These are phyloP conservation scores for Laburnicola sp. DNA, from an alignment of 2,329 filamentous ascomycete genomes.

Conservation along the genomic window DNA sequence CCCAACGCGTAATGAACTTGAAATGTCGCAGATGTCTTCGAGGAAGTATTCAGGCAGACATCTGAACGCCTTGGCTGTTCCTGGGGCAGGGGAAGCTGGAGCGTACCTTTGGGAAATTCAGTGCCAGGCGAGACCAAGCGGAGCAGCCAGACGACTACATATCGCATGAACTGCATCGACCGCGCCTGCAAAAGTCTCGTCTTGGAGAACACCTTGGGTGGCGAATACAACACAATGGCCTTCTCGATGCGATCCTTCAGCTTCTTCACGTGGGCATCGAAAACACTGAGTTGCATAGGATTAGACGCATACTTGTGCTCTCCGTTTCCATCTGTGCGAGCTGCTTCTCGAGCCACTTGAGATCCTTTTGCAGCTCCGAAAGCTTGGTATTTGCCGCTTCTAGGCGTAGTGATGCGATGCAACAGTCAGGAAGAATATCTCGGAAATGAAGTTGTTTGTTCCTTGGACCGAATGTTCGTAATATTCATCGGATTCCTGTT, in stretches of 20 bases:
- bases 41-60: constrained; percentile 93
- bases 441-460: constrained; percentile 90
- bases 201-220: constrained; percentile 81
- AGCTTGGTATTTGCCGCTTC: constrained; percentile 82
- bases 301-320: constrained; percentile 64
- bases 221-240: constrained; percentile 75
- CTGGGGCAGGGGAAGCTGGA: constrained; percentile 72
- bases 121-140: constrained; percentile 74
- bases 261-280: constrained; percentile 72
- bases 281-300: constrained; percentile 66
- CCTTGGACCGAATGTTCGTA: constrained; percentile 71
- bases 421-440: constrained; percentile 93
- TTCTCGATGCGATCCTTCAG: constrained; percentile 76
- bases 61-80: constrained; percentile 75
- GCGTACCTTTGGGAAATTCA: constrained; percentile 71
- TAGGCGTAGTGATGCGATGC: constrained; percentile 93
- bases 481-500: constrained; percentile 81
- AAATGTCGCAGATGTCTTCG: constrained; percentile 93
- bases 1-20: constrained; percentile 84
- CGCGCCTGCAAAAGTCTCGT: constrained; percentile 84
- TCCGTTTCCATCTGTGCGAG: constrained; percentile 75
- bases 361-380: constrained; percentile 67
- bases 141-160: constrained; percentile 91
- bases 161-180: constrained; percentile 94
- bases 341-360: constrained; percentile 72